Conservation (phyloP, 2,329 filamentous ascomycete species). For the Alternaria dauci region DNA sequence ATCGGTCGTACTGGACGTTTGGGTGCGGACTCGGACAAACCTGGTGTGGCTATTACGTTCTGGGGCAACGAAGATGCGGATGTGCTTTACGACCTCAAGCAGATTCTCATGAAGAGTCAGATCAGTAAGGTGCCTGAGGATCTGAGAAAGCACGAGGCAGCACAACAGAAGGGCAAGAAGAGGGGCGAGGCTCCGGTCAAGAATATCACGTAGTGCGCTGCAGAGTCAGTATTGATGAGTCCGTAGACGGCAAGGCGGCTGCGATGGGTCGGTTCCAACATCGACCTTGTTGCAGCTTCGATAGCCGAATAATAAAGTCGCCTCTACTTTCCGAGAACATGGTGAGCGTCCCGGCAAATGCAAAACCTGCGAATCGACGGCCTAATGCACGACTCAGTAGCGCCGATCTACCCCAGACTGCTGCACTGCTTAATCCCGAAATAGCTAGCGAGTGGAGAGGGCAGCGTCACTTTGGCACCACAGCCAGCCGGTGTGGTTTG, state of each 20-base stretch:
- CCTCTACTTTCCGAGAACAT: not conserved
- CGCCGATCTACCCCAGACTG: slow-evolving; percentile 28
- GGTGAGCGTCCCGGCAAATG: not conserved
- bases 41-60: slow-evolving; percentile 95
- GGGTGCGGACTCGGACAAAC: slow-evolving; percentile 88
- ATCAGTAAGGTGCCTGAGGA: slow-evolving; percentile 93
- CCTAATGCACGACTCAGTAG: slow-evolving; percentile 4
- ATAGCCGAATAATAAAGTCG: not conserved
- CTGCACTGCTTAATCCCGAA: slow-evolving; percentile 1
- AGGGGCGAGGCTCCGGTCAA: slow-evolving; percentile 21
- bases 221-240: not conserved
- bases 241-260: not conserved
- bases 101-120: slow-evolving; percentile 91
- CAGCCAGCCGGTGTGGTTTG: slow-evolving; percentile 7
- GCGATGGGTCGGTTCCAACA: not conserved
- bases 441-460: slow-evolving; percentile 19
- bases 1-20: slow-evolving; percentile 91
- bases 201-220: slow-evolving; percentile 18
- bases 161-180: slow-evolving; percentile 77
- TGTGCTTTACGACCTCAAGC: slow-evolving; percentile 91
- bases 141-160: slow-evolving; percentile 84
- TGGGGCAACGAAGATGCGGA: slow-evolving; percentile 88
- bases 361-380: not conserved
- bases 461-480: slow-evolving; percentile 19
- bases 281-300: not conserved